phyloP scores from a whole-genome alignment of 1,284 basidiomycete species.

The Ustilago cynodontis region DNA sequence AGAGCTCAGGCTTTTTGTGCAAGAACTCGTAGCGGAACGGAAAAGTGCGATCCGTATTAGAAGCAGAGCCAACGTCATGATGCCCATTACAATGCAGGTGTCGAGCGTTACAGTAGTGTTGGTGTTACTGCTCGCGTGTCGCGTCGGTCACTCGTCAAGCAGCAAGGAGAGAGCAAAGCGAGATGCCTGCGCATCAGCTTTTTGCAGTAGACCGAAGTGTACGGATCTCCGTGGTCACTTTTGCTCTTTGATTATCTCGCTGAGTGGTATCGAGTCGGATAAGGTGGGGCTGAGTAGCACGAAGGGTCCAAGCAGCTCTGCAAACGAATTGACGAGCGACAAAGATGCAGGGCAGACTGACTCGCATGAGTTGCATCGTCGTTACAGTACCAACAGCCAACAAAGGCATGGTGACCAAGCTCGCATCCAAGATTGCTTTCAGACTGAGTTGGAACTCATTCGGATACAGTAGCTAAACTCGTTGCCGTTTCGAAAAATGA shows the following conservation, averaged over 20 bases:
- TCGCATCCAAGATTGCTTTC: too few relatives aligned
- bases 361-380: background rate
- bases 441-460: background rate
- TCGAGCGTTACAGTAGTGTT: background rate
- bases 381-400: background rate
- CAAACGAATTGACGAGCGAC: background rate
- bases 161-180: background rate
- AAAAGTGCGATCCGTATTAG: conserved; percentile 3
- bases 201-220: background rate
- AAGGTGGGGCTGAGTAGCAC: background rate
- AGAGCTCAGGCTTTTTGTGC: background rate
- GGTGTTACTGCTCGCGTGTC: conserved; percentile 6
- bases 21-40: background rate
- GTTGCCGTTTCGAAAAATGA: too few relatives aligned
- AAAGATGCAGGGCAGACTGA: conserved; percentile 1
- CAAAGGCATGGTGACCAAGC: background rate
- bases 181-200: background rate
- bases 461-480: background rate
- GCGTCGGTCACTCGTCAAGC: background rate
- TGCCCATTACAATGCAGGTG: background rate
- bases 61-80: conserved; percentile 2
- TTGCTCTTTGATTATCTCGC: conserved; percentile 15
- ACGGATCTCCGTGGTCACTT: conserved; percentile 11
- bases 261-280: background rate
- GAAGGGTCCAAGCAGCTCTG: background rate